Evolutionary conservation across 805 yeast genomes (phyloP), one percentile per base, ranked within the genome.

Genomic region (Ogataea methanolica): DNA sequence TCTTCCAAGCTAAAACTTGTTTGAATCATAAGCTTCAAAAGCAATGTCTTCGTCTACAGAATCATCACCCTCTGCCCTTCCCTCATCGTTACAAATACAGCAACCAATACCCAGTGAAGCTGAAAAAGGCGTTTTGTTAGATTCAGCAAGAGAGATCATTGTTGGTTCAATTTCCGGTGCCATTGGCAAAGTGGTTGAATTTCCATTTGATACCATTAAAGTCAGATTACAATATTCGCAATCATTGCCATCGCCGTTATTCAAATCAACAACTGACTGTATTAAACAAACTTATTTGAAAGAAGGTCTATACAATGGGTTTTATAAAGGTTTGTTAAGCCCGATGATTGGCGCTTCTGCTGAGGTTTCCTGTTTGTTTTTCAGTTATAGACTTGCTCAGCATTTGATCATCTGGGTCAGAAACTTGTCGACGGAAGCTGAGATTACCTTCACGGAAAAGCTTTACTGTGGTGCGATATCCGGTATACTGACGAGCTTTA

Each of bases 191-290:
- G 57, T 85, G 31, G 78, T 91, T 14, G 98, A 91, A 65, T 91
- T 83, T 58, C 98, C 98, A 0, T 89, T 91, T 55, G 98, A 91
- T 59, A 92, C 97, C 0, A 76, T 90, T 40, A 91, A 91, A 66
- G 98, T 91, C 3, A 74, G 97, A 48, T 72, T 92, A 31, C 92
- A 85, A 60, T 68, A 66, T 46, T 79, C 89, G 1, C 94, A 88
- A 59, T 84, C 90, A 7, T 70, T 80, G 31, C 62, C 68, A 4
- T 50, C 57, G 7, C 75, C 78, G 0, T 66, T 78, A 11, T 83
- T 77, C 57, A 65, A 65, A 0, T 81, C 88, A 1, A 84, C 96
- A 0, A 50, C 74, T 50, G 83, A 82, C 51, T 85, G 94, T 62
- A 79, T 91, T 39, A 59, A 56, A 38, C 70, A 78, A 51, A 87